phyloP scores from a whole-genome alignment of 2,329 filamentous ascomycete species.

The Aurifilum marmelostoma region DNA sequence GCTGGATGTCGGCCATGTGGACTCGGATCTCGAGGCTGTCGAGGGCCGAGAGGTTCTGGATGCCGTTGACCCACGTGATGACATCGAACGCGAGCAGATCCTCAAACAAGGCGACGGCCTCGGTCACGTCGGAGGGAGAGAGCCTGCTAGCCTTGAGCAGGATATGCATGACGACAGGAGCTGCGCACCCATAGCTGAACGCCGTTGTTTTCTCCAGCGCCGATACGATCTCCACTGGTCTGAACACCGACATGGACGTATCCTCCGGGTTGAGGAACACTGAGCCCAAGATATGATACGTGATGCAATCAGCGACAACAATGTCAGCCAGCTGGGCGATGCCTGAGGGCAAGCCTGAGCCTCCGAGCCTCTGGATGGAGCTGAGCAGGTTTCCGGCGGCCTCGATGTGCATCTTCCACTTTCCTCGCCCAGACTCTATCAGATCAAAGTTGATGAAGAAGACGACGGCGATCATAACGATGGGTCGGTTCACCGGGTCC shows the following conservation, averaged over 20 bases:
- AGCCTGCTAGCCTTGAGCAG: slow-evolving; percentile 48
- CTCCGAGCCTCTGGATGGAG: slow-evolving; percentile 37
- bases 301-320: slow-evolving; percentile 54
- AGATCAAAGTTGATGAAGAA: slow-evolving; percentile 56
- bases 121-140: slow-evolving; percentile 37
- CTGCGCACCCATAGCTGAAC: slow-evolving; percentile 53
- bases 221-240: slow-evolving; percentile 41
- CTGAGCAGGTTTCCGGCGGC: slow-evolving; percentile 50
- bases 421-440: slow-evolving; percentile 38
- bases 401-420: slow-evolving; percentile 44
- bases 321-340: slow-evolving; percentile 47
- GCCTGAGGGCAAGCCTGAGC: slow-evolving; percentile 22
- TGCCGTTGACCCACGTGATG: slow-evolving; percentile 44
- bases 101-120: slow-evolving; percentile 40
- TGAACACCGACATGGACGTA: slow-evolving; percentile 38
- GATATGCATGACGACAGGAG: slow-evolving; percentile 48
- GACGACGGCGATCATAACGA: slow-evolving; percentile 48
- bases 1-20: slow-evolving; percentile 47
- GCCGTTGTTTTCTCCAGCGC: slow-evolving; percentile 46
- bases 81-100: slow-evolving; percentile 47
- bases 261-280: slow-evolving; percentile 41
- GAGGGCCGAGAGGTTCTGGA: slow-evolving; percentile 40
- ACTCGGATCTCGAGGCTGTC: slow-evolving; percentile 43
- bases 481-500: slow-evolving; percentile 39
- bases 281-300: slow-evolving; percentile 52